Base-by-base conservation (phyloP, 495 filamentous ascomycete species). In the Penicillium lividum region DNA sequence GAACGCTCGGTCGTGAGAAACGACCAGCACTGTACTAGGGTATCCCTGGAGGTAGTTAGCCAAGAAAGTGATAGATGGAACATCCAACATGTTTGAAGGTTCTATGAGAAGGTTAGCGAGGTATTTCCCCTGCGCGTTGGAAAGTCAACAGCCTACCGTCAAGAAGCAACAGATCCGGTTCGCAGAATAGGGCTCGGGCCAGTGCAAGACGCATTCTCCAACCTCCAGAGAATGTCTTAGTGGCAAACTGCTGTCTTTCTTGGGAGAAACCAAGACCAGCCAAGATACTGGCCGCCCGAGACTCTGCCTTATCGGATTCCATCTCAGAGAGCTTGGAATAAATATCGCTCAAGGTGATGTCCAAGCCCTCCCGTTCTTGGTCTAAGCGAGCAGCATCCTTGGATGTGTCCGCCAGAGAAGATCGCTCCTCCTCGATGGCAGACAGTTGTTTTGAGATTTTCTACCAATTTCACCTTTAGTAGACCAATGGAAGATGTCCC, bases 81-180 rank as follows among this genome's bases (percentile, higher is more conserved):
- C 94, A 74, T 99, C 94, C 91, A 99, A 93, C 94, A 99, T 99
- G 86, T 99, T 99, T 50, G 95, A 98, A 69, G 94, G 94, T 85
- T 98, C 93, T 84, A 46, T 46, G 30, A 33, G 3, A 18, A 42
- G 18, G 51, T 80, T 59, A 79, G 71, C 11, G 57, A 45, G 3
- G 9, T 27, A 4, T 3, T 53, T 48, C 25, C 11, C 22, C 8
- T 33, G 10, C 9, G n/a, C 9, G 44, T 9, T 7, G 11, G 22
- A 22, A 40, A 5, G 7, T 25, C 8, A 16, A 55, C 11, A 15
- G 28, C 68, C 29, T 73, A 84, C 82, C 83, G 77, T 98, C 94
- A 68, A 98, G 91, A 65, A 99, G 83, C 59, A 99, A 81, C 25
- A 99, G 77, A 76, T 99, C 94, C 34, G 94, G 94, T 72, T 99